Base-by-base conservation (phyloP, 31 red algal species). In the Porphyra umbilicalis region DNA sequence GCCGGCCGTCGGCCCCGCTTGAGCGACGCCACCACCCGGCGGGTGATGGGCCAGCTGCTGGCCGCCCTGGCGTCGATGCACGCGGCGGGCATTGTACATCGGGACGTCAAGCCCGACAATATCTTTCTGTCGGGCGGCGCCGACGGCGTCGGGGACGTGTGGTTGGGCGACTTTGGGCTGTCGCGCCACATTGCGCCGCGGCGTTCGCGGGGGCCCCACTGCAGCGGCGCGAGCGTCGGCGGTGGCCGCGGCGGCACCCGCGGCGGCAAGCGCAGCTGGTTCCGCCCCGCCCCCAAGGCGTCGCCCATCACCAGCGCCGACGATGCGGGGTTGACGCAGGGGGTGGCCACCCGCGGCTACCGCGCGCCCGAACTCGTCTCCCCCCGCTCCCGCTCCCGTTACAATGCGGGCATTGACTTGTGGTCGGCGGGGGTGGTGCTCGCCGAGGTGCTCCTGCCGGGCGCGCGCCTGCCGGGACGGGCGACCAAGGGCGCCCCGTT, bases 311-410 rank as follows among this genome's bases (percentile, higher is more conserved):
- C 57, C 0, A 71, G 57, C 25, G 57, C 57, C 18, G 57, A 71
- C 20, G 57, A 71, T n/a, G 57, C 57, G 57, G 57, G 57, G 20
- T 8, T 71, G 96, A 98, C 96, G 36, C 93, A 98, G 38, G 95
- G 95, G 76, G 96, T 98, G 29, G 96, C 96, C n/a, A 98, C 96
- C 25, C 84, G 96, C 34, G 95, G 96, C 93, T 98, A 98, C 81
- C 87, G 96, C 32, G 93, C 96, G 29, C 96, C 96, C 32, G 96
- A 98, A 82, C 91, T 98, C 79, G 95, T 95, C 39, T 91, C 95
- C 88, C 57, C 20, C 57, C 57, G 57, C 2, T 29, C 16, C 13
- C 1, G 83, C 84, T 29, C 79, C 84, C 38, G 76, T 39, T 33
- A 84, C 90, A 31, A 88, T 85, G 40, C 57, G 25, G 25, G 25